Base-by-base conservation (phyloP, 2,329 filamentous ascomycete species). In the Cadophora gregata region DNA sequence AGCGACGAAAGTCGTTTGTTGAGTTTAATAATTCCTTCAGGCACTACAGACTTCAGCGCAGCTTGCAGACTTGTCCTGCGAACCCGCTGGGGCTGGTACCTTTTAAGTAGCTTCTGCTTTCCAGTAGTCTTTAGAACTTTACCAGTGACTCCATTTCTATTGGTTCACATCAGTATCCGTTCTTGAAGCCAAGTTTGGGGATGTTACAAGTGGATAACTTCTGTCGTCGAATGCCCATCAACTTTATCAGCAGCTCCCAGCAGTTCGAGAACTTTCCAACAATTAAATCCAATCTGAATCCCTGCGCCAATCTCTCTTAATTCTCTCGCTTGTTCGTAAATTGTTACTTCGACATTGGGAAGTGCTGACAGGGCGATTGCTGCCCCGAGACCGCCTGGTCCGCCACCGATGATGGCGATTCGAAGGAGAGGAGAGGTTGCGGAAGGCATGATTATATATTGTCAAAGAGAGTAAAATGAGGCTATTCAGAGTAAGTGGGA, bases 301-400 rank as follows among this genome's bases (percentile, higher is more conserved):
- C 82, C 83, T 0, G 82, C 82, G 0, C 82, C 82, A 5, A 82
- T 79, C 69, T 84, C 82, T 36, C 81, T 74, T n/a, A 84, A 72
- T 21, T 80, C 74, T 7, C 69, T 75, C 0, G 81, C 81, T 64
- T 83, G 78, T 66, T 84, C 82, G 61, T 82, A 84, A 1, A 84
- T 69, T 0, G 73, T 78, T 3, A 82, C 77, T 21, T 80, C 72
- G 9, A 84, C 73, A 45, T 81, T 78, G 0, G 80, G 77, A 1
- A 82, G 70, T 47, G 77, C 71, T 0, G 78, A 80, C 0, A 84
- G 73, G 1, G 80, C 81, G 59, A 84, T 83, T 3, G 81, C 82
- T 1, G 81, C 78, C 8, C 77, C 81, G 0, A 84, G 72, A 9
- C 73, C 73, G 4, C 66, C 66, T 16, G 66, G 66, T 0, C 66